Evolutionary conservation across 495 filamentous ascomycete species (phyloP), one percentile per base, ranked within the genome.

Genomic region (Peziza echinospora): DNA sequence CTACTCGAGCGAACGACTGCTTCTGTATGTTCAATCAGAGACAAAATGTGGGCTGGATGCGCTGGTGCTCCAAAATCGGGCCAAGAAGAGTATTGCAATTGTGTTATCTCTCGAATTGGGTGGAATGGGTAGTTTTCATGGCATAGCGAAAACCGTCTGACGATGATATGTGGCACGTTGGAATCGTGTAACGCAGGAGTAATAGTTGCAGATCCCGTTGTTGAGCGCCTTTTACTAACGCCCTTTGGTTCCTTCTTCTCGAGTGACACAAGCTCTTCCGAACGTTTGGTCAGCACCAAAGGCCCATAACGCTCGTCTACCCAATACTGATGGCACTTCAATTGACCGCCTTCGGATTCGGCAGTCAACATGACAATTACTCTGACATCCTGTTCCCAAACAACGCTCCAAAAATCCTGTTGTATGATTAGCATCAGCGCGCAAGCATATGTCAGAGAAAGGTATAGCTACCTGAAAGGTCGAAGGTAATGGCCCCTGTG

Each of bases 271-370:
- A 76, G 76, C 60, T 77, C 77, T 57, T 94, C 84, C 1, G 82
- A 84, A 26, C 93, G 67, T 19, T 69, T 65, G 41, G 79, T 80
- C 22, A 97, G 70, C 58, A 71, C 74, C 43, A 93, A 71, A 19
- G 76, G 68, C 1, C 91, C 89, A 58, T 89, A 94, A 47, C 78
- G 71, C 42, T 72, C 73, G n/a, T 69, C 71, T 26, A 74, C 65
- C 89, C 89, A 97, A 60, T 92, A 97, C 1, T 80, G 78, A 58
- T 97, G 85, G 48, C 86, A 89, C 61, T 96, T 97, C 16, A 87
- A 67, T 54, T 93, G 91, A 6, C 91, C 87, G 22, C 89, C 82
- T 66, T 97, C 89, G 21, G 77, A 67, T 60, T 97, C 89, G n/a
- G 89, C 87, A 3, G 89, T 96, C 47, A 97, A 68, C 71, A 93